phyloP scores from a whole-genome alignment of 371 early-diverging fungal species.

The Mucor lusitanicus region DNA sequence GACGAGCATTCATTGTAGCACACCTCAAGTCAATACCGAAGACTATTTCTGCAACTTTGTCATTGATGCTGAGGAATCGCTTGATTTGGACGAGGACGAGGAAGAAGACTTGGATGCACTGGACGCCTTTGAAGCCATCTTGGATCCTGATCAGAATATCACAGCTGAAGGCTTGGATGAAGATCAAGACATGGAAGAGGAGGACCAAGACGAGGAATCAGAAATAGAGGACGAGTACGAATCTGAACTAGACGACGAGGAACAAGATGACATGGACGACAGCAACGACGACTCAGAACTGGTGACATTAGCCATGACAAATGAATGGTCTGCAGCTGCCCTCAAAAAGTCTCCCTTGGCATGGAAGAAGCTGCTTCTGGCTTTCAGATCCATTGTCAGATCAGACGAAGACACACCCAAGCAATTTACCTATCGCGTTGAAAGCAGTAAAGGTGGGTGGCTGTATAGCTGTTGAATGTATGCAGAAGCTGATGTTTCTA shows the following conservation, averaged over 20 bases:
- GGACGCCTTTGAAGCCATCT: conserved; percentile 36
- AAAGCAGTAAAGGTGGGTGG: conserved; percentile 57
- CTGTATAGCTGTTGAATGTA: no score
- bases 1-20: background rate
- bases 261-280: conserved; percentile 25
- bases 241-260: conserved; percentile 27
- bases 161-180: conserved; percentile 26
- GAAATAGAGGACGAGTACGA: conserved; percentile 34
- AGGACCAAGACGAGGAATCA: conserved; percentile 22
- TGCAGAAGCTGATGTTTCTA: background rate
- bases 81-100: conserved; percentile 49
- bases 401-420: conserved; percentile 45
- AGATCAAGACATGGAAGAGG: conserved; percentile 28
- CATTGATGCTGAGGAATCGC: conserved; percentile 38
- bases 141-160: conserved; percentile 24
- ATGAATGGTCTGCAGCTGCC: conserved; percentile 40
- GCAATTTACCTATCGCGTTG: conserved; percentile 64
- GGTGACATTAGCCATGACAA: conserved; percentile 41
- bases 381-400: conserved; percentile 80
- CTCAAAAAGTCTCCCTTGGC: conserved; percentile 31
- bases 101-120: conserved; percentile 38
- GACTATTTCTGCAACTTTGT: conserved; percentile 46
- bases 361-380: conserved; percentile 63
- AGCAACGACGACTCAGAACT: conserved; percentile 19
- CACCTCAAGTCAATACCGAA: conserved; percentile 27